These are phyloP conservation scores for Glaciozyma antarctica DNA, from an alignment of 768 basidiomycete genomes.

Conservation along the genomic window DNA sequence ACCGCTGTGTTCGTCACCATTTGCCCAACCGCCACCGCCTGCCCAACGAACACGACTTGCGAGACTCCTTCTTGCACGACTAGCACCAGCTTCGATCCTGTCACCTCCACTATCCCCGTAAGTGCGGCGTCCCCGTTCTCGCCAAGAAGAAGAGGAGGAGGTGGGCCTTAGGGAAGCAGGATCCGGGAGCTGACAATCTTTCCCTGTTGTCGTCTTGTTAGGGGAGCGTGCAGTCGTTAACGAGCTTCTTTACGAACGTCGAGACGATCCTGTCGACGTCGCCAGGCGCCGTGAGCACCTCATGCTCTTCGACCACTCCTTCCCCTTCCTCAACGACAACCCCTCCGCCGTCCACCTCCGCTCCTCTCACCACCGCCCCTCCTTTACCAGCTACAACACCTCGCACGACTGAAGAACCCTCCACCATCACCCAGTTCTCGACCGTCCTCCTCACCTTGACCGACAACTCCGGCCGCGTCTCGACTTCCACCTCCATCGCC, in stretches of 20 bases:
- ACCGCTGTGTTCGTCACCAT: conserved; percentile 3
- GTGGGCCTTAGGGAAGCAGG: not conserved
- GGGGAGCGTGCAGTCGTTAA: not conserved
- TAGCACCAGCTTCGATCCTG: not conserved
- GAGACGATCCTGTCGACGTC: not conserved
- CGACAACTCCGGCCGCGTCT: conserved; percentile 10
- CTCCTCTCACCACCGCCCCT: not conserved
- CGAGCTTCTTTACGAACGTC: not conserved
- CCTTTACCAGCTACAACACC: not conserved
- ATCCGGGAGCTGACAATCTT: not conserved
- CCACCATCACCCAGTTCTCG: not conserved
- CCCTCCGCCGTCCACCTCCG: not conserved
- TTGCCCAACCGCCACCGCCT: conserved; percentile 1
- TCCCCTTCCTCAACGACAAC: not conserved
- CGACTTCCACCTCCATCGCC: not conserved
- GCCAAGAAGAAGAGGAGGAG: not conserved
- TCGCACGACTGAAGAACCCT: not conserved
- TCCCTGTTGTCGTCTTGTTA: not conserved
- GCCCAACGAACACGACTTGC: not conserved
- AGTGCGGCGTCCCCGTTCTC: not conserved
- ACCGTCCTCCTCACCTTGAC: conserved; percentile 7
- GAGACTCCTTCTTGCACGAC: not conserved
- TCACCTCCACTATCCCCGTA: conserved; percentile 4
- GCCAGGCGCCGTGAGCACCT: conserved; percentile 4
- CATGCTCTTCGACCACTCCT: not conserved